A percentile compares a stretch with the other conserved stretches of the same genome.
These are phyloP conservation scores for Durotheca rogersii DNA, from an alignment of 495 filamentous ascomycete genomes.

Conservation along the genomic window DNA sequence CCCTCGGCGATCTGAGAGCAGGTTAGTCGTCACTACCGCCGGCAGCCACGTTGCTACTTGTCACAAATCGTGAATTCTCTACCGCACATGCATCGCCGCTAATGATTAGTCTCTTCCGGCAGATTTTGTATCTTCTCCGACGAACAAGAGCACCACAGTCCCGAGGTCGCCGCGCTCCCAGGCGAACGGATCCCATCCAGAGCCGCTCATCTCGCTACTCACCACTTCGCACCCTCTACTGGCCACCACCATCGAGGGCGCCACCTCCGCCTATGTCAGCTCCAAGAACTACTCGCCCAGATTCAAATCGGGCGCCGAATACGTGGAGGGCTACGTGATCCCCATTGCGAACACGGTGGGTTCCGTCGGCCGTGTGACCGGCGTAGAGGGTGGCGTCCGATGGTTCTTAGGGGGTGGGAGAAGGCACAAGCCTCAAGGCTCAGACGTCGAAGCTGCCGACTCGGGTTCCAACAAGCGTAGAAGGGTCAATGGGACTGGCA, in stretches of 20 bases:
- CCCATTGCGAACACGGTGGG: conserved; percentile 81
- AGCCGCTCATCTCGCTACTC: conserved; percentile 77
- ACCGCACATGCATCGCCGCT: conserved; percentile 31
- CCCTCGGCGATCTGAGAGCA: conserved; percentile 77
- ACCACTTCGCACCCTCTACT: conserved; percentile 78
- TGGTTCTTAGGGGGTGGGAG: conserved; percentile 65
- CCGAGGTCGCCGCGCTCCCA: conserved; percentile 34
- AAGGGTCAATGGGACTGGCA: conserved; percentile 50
- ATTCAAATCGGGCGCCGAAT: conserved; percentile 79
- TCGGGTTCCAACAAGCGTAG: conserved; percentile 63
- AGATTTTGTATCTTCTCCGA: conserved; percentile 60
- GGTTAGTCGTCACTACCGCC: conserved; percentile 59
- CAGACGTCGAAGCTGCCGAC: conserved; percentile 44
- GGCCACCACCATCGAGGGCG: conserved; percentile 76
- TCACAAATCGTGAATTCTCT: conserved; percentile 21
- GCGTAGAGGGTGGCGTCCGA: conserved; percentile 77
- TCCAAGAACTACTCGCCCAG: conserved; percentile 86
- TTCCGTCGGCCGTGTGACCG: conserved; percentile 76
- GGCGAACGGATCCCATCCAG: conserved; percentile 46
- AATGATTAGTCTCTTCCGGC: conserved; percentile 23
- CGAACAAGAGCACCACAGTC: conserved; percentile 42
- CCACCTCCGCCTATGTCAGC: conserved; percentile 74
- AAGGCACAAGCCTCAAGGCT: conserved; percentile 41
- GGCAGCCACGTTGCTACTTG: conserved; percentile 8
- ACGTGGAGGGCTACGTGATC: conserved; percentile 79